Conservation (phyloP, 2,329 filamentous ascomycete genomes). For the Microdochium trichocladiopsis region DNA sequence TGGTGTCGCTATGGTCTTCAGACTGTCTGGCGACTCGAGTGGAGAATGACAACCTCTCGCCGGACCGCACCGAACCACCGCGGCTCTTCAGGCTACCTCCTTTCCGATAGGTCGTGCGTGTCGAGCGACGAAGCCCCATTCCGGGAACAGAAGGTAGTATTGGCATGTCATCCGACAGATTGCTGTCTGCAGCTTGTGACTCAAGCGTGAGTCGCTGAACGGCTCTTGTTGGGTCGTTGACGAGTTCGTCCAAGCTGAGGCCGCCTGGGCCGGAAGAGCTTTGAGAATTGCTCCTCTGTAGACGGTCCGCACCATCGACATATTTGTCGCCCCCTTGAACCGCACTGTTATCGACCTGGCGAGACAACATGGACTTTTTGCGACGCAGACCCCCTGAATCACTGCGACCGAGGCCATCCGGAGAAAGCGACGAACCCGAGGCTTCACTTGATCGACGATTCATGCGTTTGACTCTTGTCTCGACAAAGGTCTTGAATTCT, state of each 20-base stretch:
- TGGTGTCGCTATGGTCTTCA: constrained; percentile 44
- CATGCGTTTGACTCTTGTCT: constrained; percentile 87
- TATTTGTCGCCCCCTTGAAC: constrained; percentile 56
- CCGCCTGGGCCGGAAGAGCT: constrained; percentile 41
- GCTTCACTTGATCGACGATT: constrained; percentile 69
- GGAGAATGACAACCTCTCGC: constrained; percentile 67
- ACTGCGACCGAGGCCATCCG: constrained; percentile 45
- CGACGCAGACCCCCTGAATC: constrained; percentile 61
- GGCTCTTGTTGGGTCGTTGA: constrained; percentile 68
- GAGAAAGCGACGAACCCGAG: constrained; percentile 44
- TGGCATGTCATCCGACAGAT: constrained; percentile 64
- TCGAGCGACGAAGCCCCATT: constrained; percentile 79
- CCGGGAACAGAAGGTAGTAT: constrained; percentile 76
- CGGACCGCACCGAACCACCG: constrained; percentile 72
- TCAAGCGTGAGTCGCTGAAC: constrained; percentile 63
- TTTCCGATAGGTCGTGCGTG: constrained; percentile 81
- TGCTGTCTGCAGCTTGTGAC: constrained; percentile 35
- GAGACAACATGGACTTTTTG: constrained; percentile 93
- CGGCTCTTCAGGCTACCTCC: constrained; percentile 84
- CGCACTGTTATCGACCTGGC: constrained; percentile 73
- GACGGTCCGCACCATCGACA: constrained; percentile 73
- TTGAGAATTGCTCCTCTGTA: constrained; percentile 67
- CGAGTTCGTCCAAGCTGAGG: constrained; percentile 72
- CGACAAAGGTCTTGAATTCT: constrained; percentile 94
- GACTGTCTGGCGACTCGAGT: constrained; percentile 60